A percentile compares a stretch with the other conserved stretches of the same genome.
Conservation (phyloP, 148 eudicot genomes). For the Nyssa sinensis region DNA sequence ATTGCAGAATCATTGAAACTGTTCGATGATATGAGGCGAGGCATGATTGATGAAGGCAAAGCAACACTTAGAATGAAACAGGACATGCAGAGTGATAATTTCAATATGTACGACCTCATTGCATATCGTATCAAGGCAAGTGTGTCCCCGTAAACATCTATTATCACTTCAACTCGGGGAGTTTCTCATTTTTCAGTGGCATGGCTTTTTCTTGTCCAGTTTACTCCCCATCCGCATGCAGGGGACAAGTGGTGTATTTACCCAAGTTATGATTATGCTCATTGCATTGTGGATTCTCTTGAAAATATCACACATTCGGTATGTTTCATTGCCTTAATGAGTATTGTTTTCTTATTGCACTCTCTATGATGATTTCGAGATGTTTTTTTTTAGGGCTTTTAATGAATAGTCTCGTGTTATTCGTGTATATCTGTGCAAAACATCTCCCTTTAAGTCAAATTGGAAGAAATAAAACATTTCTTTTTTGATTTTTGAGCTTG, state of each 20-base stretch:
- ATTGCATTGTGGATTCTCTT: constrained; percentile 92
- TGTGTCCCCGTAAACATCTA: neutral
- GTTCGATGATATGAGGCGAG: constrained; percentile 88
- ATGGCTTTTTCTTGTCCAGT: constrained; percentile 45
- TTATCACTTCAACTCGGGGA: constrained; percentile 1
- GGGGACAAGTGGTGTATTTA: constrained; percentile 98
- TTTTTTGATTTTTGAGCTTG: neutral
- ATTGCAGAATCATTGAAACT: constrained; percentile 71
- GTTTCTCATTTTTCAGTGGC: constrained; percentile 8
- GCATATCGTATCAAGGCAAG: constrained; percentile 98
- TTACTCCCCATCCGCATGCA: constrained; percentile 94
- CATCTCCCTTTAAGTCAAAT: too few relatives aligned
- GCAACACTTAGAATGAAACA: constrained; percentile 97
- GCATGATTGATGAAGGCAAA: constrained; percentile 93
- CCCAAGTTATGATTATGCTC: constrained; percentile 93
- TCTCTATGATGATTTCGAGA: constrained; percentile 6
- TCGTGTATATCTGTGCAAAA: too few relatives aligned
- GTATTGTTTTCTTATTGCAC: neutral
- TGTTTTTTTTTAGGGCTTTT: neutral
- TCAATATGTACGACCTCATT: constrained; percentile 94
- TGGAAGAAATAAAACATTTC: too few relatives aligned
- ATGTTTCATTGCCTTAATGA: constrained; percentile 15
- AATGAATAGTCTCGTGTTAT: neutral
- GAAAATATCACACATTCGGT: constrained; percentile 96
- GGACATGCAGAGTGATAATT: constrained; percentile 93